Base-by-base conservation (phyloP, 83 land plant genomes). In the Thuja plicata region DNA sequence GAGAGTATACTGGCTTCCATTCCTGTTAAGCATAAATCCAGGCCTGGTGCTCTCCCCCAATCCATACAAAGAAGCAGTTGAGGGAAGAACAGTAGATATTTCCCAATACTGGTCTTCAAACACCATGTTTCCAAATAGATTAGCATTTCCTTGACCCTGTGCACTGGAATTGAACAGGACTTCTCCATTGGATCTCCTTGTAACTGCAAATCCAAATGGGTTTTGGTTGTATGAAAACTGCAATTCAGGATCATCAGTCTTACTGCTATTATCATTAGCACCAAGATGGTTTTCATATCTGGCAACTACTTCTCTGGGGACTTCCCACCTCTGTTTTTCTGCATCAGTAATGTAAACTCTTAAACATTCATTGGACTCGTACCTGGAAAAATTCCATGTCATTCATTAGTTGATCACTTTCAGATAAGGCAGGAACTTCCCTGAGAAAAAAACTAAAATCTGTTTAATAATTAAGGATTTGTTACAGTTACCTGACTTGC, bases 401-500 rank as follows among this genome's bases (percentile, higher is more conserved):
- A 15, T 52, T 15, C 55, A 52, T 52, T 15, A 52, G 55, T 52
- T n/a, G n/a, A 52, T 52, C 55, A 12, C 55, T 52, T 12, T 52
- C 55, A 52, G 16, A 52, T 52, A 12, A 13, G 55, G 55, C 55
- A 52, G 2, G 3, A 15, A 52, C 16, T 52, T 52, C 17, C 17
- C 55, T 15, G 16, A 19, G 21, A 60, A 21, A 0, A 0, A 19
- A 60, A 60, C 2, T 19, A 13, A 60, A 19, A 5, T 5, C 66
- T 21, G 78, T 9, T 3, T 32, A 13, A 66, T 27, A 24, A 27
- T 66, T 27, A 24, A 34, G 55, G 55, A 52, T 52, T 52, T 12
- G 55, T 52, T 52, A 52, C 12, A 52, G 38, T 17, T 87, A 92
- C 96, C 94, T 92, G 78, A 92, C 94, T 4, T 35, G 3, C 19